These are phyloP conservation scores for Barnettozyma vustinii DNA, from an alignment of 805 yeast genomes.

Conservation along the genomic window DNA sequence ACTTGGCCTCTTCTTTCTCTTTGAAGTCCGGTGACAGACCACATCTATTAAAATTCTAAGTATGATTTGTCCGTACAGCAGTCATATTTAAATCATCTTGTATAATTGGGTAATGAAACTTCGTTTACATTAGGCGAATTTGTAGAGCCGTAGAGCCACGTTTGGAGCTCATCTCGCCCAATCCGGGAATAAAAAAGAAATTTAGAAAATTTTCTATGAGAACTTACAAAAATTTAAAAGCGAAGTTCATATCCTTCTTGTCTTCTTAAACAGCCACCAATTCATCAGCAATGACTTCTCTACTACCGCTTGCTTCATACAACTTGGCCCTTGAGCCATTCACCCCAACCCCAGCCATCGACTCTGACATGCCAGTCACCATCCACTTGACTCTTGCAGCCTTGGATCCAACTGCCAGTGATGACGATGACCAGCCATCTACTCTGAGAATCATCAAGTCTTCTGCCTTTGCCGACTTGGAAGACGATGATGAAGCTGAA, in stretches of 20 bases:
- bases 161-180: constrained; percentile 15
- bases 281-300: constrained; percentile 47
- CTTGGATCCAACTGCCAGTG: constrained; percentile 82
- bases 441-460: constrained; percentile 81
- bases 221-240: background rate
- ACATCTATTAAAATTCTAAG: constrained; percentile 94
- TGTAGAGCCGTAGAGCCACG: background rate
- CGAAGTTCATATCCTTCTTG: constrained; percentile 2
- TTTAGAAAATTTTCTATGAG: constrained; percentile 5
- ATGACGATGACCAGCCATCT: constrained; percentile 76
- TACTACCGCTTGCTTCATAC: constrained; percentile 83
- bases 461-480: constrained; percentile 44
- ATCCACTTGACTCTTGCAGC: constrained; percentile 93
- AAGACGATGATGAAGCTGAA: constrained; percentile 40
- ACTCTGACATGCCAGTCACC: constrained; percentile 81
- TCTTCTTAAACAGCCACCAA: background rate
- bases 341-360: constrained; percentile 81
- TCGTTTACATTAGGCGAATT: background rate
- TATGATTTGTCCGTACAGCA: constrained; percentile 7
- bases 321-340: constrained; percentile 84
- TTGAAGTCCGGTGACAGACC: constrained; percentile 98
- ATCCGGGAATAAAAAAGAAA: constrained; percentile 19
- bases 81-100: constrained; percentile 5
- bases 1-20: constrained; percentile 92
- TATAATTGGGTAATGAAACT: constrained; percentile 4